These are phyloP conservation scores for Breynia disticha DNA, from an alignment of 441 rosid species.

Conservation along the genomic window DNA sequence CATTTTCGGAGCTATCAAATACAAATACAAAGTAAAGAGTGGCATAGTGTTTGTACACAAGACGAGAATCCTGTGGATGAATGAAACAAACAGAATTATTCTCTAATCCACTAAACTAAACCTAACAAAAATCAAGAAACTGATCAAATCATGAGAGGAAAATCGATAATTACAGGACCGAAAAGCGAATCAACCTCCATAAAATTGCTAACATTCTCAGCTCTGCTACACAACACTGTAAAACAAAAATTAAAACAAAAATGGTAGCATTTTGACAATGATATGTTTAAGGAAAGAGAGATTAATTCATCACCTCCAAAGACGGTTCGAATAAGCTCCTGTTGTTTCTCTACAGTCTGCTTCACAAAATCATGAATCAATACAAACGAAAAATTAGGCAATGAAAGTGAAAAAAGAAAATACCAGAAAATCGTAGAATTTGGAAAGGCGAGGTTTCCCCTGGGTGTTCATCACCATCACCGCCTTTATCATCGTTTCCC, in stretches of 20 bases:
- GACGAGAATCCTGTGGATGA: slow-evolving; percentile 54
- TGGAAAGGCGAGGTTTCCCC: too few relatives aligned
- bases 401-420: too few relatives aligned
- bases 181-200: slow-evolving; percentile 71
- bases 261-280: not conserved
- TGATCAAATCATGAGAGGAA: not conserved
- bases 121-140: too few relatives aligned
- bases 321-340: slow-evolving; percentile 70
- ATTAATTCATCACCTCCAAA: slow-evolving; percentile 41
- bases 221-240: slow-evolving; percentile 72
- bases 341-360: slow-evolving; percentile 80
- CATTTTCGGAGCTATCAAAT: slow-evolving; percentile 84
- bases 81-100: not conserved
- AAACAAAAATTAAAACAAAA: slow-evolving; percentile 8
- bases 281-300: slow-evolving; percentile 7
- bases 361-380: not conserved
- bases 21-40: slow-evolving; percentile 80
- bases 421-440: too few relatives aligned
- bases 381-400: too few relatives aligned
- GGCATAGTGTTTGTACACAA: slow-evolving; percentile 87
- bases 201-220: slow-evolving; percentile 89
- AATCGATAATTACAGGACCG: slow-evolving; percentile 54
- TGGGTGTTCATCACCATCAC: too few relatives aligned
- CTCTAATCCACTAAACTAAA: too few relatives aligned
- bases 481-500: too few relatives aligned